These are phyloP conservation scores for Apiosordaria backusii DNA, from an alignment of 495 filamentous ascomycete species.

Conservation along the genomic window DNA sequence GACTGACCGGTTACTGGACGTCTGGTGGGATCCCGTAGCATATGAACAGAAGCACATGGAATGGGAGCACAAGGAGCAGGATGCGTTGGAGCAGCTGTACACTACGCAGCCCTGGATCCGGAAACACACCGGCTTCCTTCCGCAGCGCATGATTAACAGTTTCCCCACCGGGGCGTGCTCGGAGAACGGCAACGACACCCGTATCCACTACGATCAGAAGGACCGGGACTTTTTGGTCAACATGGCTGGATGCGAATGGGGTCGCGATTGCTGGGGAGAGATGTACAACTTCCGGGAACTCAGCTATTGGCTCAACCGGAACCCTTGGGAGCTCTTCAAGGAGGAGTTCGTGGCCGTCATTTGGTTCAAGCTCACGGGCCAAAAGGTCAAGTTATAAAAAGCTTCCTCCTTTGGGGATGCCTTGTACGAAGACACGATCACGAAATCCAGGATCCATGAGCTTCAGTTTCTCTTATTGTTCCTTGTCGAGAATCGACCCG, in stretches of 20 bases:
- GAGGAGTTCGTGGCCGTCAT: constrained; percentile 52
- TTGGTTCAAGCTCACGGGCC: constrained; percentile 54
- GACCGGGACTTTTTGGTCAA: constrained; percentile 96
- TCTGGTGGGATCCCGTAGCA: constrained; percentile 98
- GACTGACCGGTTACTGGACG: constrained; percentile 88
- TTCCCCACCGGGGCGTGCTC: constrained; percentile 86
- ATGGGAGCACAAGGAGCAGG: constrained; percentile 98
- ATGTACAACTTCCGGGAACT: constrained; percentile 90
- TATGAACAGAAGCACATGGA: constrained; percentile 99
- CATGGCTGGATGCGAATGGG: constrained; percentile 97
- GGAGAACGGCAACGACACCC: constrained; percentile 66
- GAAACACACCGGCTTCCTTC: constrained; percentile 80
- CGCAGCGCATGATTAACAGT: constrained; percentile 88
- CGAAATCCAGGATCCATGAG: constrained; percentile 15
- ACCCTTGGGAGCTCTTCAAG: constrained; percentile 70
- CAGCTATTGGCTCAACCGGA: constrained; percentile 79
- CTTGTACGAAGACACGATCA: constrained; percentile 9
- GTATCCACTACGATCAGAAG: constrained; percentile 79
- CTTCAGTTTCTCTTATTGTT: constrained; percentile 3
- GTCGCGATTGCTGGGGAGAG: constrained; percentile 95
- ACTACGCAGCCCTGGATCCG: constrained; percentile 89
- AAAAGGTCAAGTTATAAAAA: constrained; percentile 49
- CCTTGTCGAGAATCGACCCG: background rate
- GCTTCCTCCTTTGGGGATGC: background rate
- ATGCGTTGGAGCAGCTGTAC: constrained; percentile 91